phyloP scores from a whole-genome alignment of 164 flowering plant genomes.

The Nymphaea colorata region DNA sequence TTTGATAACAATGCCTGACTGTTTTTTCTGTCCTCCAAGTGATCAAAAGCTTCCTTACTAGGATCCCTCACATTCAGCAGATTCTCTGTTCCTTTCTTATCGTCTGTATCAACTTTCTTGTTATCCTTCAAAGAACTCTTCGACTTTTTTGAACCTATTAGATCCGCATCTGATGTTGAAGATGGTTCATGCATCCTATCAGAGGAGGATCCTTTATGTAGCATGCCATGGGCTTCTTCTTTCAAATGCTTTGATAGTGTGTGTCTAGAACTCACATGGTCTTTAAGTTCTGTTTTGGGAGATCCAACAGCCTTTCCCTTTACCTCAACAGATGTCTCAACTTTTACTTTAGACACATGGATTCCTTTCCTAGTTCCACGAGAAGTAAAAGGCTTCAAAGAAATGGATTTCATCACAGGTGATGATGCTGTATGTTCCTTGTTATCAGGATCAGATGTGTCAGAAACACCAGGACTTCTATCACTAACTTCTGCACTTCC shows the following conservation, averaged over 20 bases:
- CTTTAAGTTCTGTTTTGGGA: not conserved
- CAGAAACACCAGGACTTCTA: slow-evolving; percentile 4
- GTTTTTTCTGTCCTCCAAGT: slow-evolving; percentile 12
- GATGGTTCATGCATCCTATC: slow-evolving; percentile 15
- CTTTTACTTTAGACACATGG: not conserved
- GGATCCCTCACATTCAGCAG: slow-evolving; percentile 4
- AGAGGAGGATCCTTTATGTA: slow-evolving; percentile 16
- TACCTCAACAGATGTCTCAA: not conserved
- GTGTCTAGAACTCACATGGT: not conserved
- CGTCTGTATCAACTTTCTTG: slow-evolving; percentile 7
- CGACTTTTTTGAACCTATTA: slow-evolving; percentile 12
- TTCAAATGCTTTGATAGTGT: slow-evolving; percentile 3
- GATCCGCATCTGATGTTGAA: slow-evolving; percentile 19
- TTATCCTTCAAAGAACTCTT: slow-evolving; percentile 26
- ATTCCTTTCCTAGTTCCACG: slow-evolving; percentile 9
- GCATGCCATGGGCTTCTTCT: slow-evolving; percentile 14
- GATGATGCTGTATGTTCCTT: slow-evolving; percentile 7
- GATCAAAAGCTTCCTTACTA: slow-evolving; percentile 10
- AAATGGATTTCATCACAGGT: slow-evolving; percentile 8
- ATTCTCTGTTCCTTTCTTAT: slow-evolving; percentile 6
- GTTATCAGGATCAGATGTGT: slow-evolving; percentile 9
- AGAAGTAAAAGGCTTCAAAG: slow-evolving; percentile 9
- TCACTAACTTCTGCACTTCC: slow-evolving; percentile 6
- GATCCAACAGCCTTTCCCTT: not conserved
- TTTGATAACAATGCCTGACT: slow-evolving; percentile 7